Conservation (phyloP, 1,284 basidiomycete genomes). For the Rhodotorula glutinis region DNA sequence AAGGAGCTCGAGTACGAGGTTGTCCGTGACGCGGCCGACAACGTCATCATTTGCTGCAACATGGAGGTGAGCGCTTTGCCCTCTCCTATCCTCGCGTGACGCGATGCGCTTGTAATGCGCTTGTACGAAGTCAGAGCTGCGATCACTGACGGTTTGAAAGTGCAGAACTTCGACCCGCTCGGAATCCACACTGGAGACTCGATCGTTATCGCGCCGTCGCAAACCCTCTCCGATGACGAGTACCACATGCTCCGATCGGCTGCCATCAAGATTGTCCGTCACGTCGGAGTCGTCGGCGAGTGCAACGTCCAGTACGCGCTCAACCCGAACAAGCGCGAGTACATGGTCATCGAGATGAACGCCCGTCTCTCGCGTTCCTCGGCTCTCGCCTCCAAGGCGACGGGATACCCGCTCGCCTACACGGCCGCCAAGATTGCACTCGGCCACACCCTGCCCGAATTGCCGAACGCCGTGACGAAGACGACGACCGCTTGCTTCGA, state of each 20-base stretch:
- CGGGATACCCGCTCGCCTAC: constrained; percentile 97
- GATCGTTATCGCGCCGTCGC: constrained; percentile 98
- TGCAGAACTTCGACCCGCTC: constrained; percentile 98
- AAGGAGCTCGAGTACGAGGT: constrained; percentile 99
- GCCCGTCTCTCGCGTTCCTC: constrained; percentile 60
- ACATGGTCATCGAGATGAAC: constrained; percentile 94
- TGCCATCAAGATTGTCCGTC: constrained; percentile 94
- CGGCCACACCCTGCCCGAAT: constrained; percentile 93
- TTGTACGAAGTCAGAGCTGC: too few relatives aligned
- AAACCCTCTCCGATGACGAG: constrained; percentile 80
- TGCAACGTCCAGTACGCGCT: constrained; percentile 96
- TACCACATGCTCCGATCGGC: constrained; percentile 99
- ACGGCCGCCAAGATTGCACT: constrained; percentile 99
- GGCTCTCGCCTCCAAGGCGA: constrained; percentile 97
- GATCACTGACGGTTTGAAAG: too few relatives aligned
- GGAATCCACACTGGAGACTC: constrained; percentile 99
- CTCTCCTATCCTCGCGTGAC: constrained; percentile 49
- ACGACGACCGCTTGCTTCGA: constrained; percentile 99
- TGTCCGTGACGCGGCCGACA: constrained; percentile 90
- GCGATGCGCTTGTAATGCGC: too few relatives aligned
- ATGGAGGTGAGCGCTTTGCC: constrained; percentile 40
- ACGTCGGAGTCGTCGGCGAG: constrained; percentile 97
- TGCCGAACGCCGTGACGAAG: constrained; percentile 98
- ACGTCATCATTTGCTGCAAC: constrained; percentile 42
- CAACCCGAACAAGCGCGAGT: constrained; percentile 87